Evolutionary conservation across 1,284 basidiomycete genomes (phyloP).

Genomic region (Lignosus rhinocerotis): DNA sequence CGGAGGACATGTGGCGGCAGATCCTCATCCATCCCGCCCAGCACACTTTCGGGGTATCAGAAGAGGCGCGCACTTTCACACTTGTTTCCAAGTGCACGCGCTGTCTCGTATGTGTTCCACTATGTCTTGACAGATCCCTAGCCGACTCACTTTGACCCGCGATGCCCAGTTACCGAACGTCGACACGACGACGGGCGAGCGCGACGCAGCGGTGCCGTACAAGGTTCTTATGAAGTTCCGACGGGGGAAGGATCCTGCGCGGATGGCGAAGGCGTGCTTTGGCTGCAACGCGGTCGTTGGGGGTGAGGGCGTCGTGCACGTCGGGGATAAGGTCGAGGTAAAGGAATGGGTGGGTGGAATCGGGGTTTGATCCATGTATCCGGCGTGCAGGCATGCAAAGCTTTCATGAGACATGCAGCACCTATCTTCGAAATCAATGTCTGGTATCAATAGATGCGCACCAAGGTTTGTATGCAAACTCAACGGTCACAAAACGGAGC

Average conservation of each 20-base stretch:
- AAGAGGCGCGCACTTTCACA: conserved; percentile 42
- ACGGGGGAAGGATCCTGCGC: conserved; percentile 49
- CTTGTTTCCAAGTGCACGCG: conserved; percentile 69
- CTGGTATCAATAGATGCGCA: no score
- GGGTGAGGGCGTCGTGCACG: conserved; percentile 48
- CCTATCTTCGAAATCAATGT: no score
- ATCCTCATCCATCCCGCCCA: conserved; percentile 43
- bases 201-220: conserved; percentile 73
- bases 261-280: conserved; percentile 55
- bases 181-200: conserved; percentile 57
- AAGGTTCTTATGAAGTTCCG: conserved; percentile 73
- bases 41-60: conserved; percentile 15
- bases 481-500: no score
- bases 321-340: conserved; percentile 60
- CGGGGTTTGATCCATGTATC: conserved; percentile 9
- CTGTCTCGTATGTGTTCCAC: conserved; percentile 57
- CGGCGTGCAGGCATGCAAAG: not conserved
- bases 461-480: no score
- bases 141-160: not conserved
- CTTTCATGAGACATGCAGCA: no score
- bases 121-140: not conserved
- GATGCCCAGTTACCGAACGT: conserved; percentile 67
- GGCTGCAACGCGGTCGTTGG: conserved; percentile 60
- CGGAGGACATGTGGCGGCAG: conserved; percentile 58
- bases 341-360: conserved; percentile 37